phyloP scores from a whole-genome alignment of 441 rosid genomes.

The Cnidoscolus chayamansa region DNA sequence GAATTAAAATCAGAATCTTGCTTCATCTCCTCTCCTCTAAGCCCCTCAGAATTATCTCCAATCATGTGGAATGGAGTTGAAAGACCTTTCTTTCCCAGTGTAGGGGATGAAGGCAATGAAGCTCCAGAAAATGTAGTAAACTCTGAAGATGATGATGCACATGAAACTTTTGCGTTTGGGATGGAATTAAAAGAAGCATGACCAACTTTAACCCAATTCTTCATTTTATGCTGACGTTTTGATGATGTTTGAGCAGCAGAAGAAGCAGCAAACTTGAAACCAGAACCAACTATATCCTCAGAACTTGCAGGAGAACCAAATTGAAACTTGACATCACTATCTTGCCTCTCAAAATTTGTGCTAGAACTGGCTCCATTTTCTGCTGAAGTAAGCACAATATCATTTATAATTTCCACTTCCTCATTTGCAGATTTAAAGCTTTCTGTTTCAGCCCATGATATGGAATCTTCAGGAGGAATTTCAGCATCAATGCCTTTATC shows the following conservation, averaged over 20 bases:
- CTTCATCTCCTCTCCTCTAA: constrained; percentile 43
- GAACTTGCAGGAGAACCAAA: constrained; percentile 36
- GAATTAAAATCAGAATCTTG: constrained; percentile 39
- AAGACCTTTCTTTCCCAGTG: constrained; percentile 37
- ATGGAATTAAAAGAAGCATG: constrained; percentile 34
- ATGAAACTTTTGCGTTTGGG: constrained; percentile 35
- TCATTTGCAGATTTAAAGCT: constrained; percentile 81
- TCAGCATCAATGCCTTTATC: constrained; percentile 38
- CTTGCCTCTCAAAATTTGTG: constrained; percentile 41
- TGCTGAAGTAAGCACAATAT: constrained; percentile 42
- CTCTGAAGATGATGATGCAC: constrained; percentile 43
- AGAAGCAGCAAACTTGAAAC: constrained; percentile 73
- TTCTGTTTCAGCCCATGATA: constrained; percentile 76
- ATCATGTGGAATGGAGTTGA: constrained; percentile 35
- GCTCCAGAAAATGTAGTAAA: constrained; percentile 43
- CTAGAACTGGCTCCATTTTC: constrained; percentile 67
- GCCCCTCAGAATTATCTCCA: constrained; percentile 34
- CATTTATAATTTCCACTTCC: constrained; percentile 57
- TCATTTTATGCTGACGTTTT: constrained; percentile 46
- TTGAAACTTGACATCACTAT: constrained; percentile 37
- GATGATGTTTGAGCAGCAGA: constrained; percentile 44
- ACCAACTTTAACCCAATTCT: constrained; percentile 38
- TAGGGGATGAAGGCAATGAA: constrained; percentile 40
- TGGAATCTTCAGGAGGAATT: constrained; percentile 42
- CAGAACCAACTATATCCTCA: constrained; percentile 39